Base-by-base conservation (phyloP, 345 rosid species). In the Cardamine chenopodiifolia region DNA sequence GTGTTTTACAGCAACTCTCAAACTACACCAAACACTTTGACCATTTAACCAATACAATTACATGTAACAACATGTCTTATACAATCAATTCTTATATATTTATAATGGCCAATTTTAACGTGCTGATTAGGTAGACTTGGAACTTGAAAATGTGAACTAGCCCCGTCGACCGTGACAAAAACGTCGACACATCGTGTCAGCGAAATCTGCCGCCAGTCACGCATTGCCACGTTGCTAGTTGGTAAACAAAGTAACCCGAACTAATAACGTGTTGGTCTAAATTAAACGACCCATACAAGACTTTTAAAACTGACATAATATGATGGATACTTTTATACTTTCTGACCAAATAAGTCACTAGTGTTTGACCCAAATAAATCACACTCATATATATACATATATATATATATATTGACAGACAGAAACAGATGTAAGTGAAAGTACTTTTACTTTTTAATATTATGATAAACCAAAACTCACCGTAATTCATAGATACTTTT, bases 21-120 rank as follows among this genome's bases (percentile, higher is more conserved):
- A 26, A 15, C 7, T 69, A 40, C 73, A 57, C 73, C 65, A 57
- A 29, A 29, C 45, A 44, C 45, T 56, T 40, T 28, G 72, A 68
- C 67, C 35, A 4, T 7, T 28, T 11, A 34, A 59, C 63, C 63
- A 32, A 57, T 31, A 62, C 14, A 62, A 57, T 32, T 32, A 62
- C 22, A 62, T 39, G 8, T n/a, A 26, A 8, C 23, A 44, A n/a
- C 22, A 15, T 42, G 37, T 42, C 35, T 17, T 15, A 15, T 11
- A 28, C 5, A 1, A 29, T 26, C 6, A 12, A 13, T 13, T 14
- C 15, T 42, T 14, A 42, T 42, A 14, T 42, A 2, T 15, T 42
- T 8, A 48, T 23, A 15, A 22, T 50, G 19, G 48, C 22, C 42
- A 5, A 34, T 22, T 15, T 8, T 50, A 14, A 20, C 47, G 20